Conservation (phyloP, 495 filamentous ascomycete species). For the Coniosporium apollinis region DNA sequence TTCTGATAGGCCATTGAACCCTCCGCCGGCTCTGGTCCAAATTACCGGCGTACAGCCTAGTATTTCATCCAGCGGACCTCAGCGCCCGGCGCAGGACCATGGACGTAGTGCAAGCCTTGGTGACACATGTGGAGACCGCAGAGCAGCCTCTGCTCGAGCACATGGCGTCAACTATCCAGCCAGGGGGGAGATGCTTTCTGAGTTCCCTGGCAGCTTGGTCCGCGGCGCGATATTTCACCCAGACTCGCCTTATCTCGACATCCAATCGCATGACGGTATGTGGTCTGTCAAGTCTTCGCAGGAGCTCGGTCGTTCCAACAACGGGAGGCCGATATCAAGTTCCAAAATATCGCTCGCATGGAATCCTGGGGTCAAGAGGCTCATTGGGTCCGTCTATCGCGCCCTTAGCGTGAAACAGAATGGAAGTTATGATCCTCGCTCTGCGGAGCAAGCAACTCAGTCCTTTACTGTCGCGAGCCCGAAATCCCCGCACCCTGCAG, state of each 20-base stretch:
- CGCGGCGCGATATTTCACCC: conserved; percentile 36
- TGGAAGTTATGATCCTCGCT: background rate
- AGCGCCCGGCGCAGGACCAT: conserved; percentile 33
- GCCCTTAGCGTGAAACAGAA: conserved; percentile 45
- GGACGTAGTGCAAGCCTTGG: conserved; percentile 66
- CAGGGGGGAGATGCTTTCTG: conserved; percentile 42
- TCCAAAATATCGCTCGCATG: conserved; percentile 16
- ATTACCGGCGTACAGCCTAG: conserved; percentile 8
- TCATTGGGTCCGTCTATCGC: conserved; percentile 76
- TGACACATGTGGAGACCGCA: conserved; percentile 67
- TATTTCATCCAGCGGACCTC: conserved; percentile 6
- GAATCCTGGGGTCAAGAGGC: conserved; percentile 59
- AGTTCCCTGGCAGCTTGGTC: conserved; percentile 71
- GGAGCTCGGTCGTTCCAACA: background rate
- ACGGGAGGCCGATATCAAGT: background rate
- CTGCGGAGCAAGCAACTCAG: conserved; percentile 1
- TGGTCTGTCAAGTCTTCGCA: background rate
- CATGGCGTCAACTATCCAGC: conserved; percentile 24
- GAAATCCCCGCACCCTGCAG: background rate
- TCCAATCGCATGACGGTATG: conserved; percentile 4
- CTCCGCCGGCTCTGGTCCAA: conserved; percentile 7
- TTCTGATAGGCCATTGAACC: conserved; percentile 16
- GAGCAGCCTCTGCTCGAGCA: conserved; percentile 9
- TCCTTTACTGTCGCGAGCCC: background rate
- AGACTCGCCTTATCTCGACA: conserved; percentile 14